These are phyloP conservation scores for Pseudogymnoascus sp. DNA, from an alignment of 2,329 filamentous ascomycete genomes.

Conservation along the genomic window DNA sequence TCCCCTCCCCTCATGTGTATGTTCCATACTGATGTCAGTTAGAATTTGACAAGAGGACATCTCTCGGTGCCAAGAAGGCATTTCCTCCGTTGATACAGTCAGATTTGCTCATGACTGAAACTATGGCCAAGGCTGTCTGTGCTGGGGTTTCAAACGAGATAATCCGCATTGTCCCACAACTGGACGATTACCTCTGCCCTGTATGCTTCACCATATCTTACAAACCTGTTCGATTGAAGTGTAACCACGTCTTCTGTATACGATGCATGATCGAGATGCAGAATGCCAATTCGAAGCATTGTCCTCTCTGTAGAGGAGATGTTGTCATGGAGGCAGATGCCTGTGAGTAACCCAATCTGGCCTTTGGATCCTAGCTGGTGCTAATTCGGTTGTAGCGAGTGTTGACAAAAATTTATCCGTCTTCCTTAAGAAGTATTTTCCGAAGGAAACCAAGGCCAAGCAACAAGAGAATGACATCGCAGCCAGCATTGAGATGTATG, in stretches of 20 bases:
- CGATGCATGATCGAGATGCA: conserved; percentile 77
- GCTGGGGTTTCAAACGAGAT: conserved; percentile 66
- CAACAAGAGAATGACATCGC: conserved; percentile 66
- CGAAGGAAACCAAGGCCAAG: conserved; percentile 61
- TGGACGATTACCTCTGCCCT: conserved; percentile 79
- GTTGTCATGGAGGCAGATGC: conserved; percentile 65
- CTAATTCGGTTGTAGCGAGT: conserved; percentile 42
- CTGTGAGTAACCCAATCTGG: conserved; percentile 35
- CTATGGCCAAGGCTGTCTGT: conserved; percentile 68
- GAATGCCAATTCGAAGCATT: conserved; percentile 57
- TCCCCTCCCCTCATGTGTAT: not conserved
- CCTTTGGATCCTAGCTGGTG: not conserved
- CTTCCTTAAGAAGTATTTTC: conserved; percentile 71
- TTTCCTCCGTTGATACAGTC: conserved; percentile 55
- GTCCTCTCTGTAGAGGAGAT: conserved; percentile 68
- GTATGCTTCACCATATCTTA: conserved; percentile 75
- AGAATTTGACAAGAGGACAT: conserved; percentile 85
- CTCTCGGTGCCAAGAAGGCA: conserved; percentile 57
- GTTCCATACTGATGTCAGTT: conserved; percentile 7
- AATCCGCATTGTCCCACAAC: conserved; percentile 65
- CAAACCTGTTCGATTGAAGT: conserved; percentile 69
- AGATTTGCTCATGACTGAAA: conserved; percentile 54
- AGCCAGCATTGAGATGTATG: conserved; percentile 66
- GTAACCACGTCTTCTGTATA: conserved; percentile 75
- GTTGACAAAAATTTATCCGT: conserved; percentile 61